phyloP scores from a whole-genome alignment of 2,329 filamentous ascomycete genomes.

The Lomentospora prolificans region DNA sequence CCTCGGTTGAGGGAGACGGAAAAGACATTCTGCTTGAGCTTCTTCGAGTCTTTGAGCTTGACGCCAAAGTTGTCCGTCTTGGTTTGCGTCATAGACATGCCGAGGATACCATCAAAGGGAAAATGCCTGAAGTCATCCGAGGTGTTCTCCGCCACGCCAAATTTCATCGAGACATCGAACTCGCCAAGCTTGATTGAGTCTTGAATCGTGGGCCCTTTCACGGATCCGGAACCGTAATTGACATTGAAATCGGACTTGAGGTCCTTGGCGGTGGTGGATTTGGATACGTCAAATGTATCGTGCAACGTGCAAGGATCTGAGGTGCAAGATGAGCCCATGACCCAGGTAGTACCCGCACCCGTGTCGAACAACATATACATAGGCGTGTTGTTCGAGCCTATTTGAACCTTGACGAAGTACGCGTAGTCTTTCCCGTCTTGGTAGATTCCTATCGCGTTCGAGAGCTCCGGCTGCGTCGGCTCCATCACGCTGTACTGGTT shows the following conservation, averaged over 20 bases:
- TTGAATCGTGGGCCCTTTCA: slow-evolving; percentile 54
- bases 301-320: slow-evolving; percentile 59
- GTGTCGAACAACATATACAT: slow-evolving; percentile 58
- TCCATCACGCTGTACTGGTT: slow-evolving; percentile 38
- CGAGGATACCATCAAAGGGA: slow-evolving; percentile 81
- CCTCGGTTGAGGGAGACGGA: slow-evolving; percentile 61
- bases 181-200: slow-evolving; percentile 61
- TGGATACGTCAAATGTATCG: slow-evolving; percentile 54
- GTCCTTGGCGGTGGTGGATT: slow-evolving; percentile 54
- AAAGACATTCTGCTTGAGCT: slow-evolving; percentile 56
- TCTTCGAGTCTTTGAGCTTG: slow-evolving; percentile 42
- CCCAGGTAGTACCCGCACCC: slow-evolving; percentile 67
- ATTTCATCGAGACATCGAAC: slow-evolving; percentile 52
- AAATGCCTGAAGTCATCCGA: slow-evolving; percentile 68
- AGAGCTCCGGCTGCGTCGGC: slow-evolving; percentile 32
- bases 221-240: slow-evolving; percentile 67
- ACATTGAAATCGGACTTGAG: slow-evolving; percentile 50
- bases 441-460: slow-evolving; percentile 44
- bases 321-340: slow-evolving; percentile 63
- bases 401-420: slow-evolving; percentile 48
- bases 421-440: slow-evolving; percentile 59
- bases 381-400: slow-evolving; percentile 45
- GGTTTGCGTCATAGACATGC: slow-evolving; percentile 55
- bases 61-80: slow-evolving; percentile 59
- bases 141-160: slow-evolving; percentile 64